A percentile compares a stretch with the other conserved stretches of the same genome.
These are phyloP conservation scores for Nevesoporus exiguus DNA, from an alignment of 768 basidiomycete species.

Conservation along the genomic window DNA sequence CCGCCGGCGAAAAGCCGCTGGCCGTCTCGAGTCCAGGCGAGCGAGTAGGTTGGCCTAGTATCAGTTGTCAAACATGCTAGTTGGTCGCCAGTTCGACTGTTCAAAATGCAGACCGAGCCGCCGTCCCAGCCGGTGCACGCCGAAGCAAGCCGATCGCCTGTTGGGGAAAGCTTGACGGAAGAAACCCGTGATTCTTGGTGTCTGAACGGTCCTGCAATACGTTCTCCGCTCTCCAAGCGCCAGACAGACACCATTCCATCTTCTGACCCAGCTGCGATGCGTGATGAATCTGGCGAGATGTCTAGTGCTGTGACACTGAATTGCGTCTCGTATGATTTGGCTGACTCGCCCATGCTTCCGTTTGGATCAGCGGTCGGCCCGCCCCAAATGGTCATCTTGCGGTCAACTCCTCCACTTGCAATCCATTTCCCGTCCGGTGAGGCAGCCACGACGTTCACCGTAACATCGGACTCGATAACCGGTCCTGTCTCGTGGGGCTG, in stretches of 20 bases:
- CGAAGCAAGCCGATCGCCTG: constrained; percentile 5
- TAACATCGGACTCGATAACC: neutral
- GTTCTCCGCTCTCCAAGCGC: neutral
- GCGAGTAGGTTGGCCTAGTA: neutral
- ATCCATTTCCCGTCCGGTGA: constrained; percentile 12
- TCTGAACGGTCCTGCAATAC: neutral
- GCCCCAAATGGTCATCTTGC: constrained; percentile 5
- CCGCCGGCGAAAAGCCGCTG: constrained; percentile 10
- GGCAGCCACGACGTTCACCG: neutral
- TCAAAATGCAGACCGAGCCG: constrained; percentile 5
- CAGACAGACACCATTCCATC: constrained; percentile 1
- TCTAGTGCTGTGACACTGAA: constrained; percentile 2
- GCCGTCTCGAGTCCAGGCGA: constrained; percentile 7
- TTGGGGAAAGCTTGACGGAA: constrained; percentile 9
- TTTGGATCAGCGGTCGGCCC: neutral
- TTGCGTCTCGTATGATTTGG: neutral
- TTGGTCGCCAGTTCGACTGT: constrained; percentile 5
- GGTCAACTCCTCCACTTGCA: neutral
- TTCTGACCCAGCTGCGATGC: constrained; percentile 2
- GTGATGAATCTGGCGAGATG: neutral
- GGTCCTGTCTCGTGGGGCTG: neutral
- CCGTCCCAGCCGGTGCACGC: neutral
- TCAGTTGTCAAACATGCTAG: constrained; percentile 4
- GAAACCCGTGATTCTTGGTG: neutral
- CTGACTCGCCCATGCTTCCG: neutral